A percentile compares a stretch with the other conserved stretches of the same genome.
Evolutionary conservation across 1,284 basidiomycete species (phyloP).

Genomic region (Melanopsichium pennsylvanicum): DNA sequence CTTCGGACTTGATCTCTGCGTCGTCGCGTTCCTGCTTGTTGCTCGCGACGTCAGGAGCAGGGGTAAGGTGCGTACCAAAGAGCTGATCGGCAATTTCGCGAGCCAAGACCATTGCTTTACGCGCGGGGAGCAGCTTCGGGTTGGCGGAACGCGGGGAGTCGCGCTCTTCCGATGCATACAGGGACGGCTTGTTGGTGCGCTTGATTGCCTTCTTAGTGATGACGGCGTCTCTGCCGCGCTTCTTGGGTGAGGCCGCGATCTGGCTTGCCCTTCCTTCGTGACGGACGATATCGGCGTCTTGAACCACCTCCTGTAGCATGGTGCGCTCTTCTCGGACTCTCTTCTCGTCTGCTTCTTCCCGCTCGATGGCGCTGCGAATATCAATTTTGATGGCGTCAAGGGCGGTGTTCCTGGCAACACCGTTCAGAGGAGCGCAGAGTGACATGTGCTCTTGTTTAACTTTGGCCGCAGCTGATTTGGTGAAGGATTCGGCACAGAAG

Average conservation of each 20-base stretch:
- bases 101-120: constrained; percentile 11
- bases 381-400: constrained; percentile 12
- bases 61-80: neutral
- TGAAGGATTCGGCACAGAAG: constrained; percentile 25
- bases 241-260: constrained; percentile 27
- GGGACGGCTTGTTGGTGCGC: constrained; percentile 3
- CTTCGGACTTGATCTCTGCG: neutral
- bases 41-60: neutral
- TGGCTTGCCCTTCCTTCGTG: constrained; percentile 34
- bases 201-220: constrained; percentile 26
- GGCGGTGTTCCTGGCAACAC: constrained; percentile 3
- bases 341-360: constrained; percentile 5
- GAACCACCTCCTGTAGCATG: constrained; percentile 25
- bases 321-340: constrained; percentile 15
- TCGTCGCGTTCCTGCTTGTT: neutral
- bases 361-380: constrained; percentile 1
- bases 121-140: constrained; percentile 13
- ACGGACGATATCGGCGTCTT: constrained; percentile 26
- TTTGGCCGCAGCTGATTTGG: constrained; percentile 21
- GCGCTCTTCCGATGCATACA: constrained; percentile 3
- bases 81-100: constrained; percentile 16
- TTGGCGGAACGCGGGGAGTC: neutral
- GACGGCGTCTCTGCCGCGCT: constrained; percentile 20
- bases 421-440: constrained; percentile 20
- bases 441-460: constrained; percentile 26